Evolutionary conservation across 2,329 filamentous ascomycete genomes (phyloP).

Genomic region (Pseudogymnoascus sp.): DNA sequence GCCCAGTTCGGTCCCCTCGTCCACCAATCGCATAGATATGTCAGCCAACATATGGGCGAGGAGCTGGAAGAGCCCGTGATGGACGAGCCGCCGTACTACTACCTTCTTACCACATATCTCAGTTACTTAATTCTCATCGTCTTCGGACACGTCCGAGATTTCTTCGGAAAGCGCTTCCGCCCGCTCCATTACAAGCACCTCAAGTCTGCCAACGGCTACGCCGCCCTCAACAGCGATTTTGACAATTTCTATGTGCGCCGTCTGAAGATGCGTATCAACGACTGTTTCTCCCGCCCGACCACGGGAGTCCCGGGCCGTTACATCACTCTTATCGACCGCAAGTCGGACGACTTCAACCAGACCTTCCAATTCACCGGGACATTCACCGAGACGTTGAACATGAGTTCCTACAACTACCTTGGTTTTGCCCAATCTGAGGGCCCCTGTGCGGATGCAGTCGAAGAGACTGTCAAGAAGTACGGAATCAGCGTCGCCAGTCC

Average conservation of each 20-base stretch:
- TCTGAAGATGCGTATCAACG: slow-evolving; percentile 88
- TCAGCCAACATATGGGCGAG: slow-evolving; percentile 76
- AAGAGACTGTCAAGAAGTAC: slow-evolving; percentile 76
- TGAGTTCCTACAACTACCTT: slow-evolving; percentile 99
- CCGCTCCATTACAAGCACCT: slow-evolving; percentile 75
- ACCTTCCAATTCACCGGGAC: slow-evolving; percentile 85
- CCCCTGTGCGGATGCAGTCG: slow-evolving; percentile 87
- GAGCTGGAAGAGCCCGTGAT: slow-evolving; percentile 76
- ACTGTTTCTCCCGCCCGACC: slow-evolving; percentile 88
- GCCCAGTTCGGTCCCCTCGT: slow-evolving; percentile 86
- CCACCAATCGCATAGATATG: slow-evolving; percentile 74
- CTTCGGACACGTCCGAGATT: slow-evolving; percentile 91
- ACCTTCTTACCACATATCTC: slow-evolving; percentile 94
- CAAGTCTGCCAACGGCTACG: slow-evolving; percentile 78
- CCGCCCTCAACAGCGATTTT: slow-evolving; percentile 93
- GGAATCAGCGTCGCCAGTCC: slow-evolving; percentile 77
- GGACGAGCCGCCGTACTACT: slow-evolving; percentile 95
- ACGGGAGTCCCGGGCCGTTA: slow-evolving; percentile 90
- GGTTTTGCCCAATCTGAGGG: slow-evolving; percentile 97
- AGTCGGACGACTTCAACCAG: slow-evolving; percentile 83
- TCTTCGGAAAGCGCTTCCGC: slow-evolving; percentile 93
- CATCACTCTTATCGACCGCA: slow-evolving; percentile 87
- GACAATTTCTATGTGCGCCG: slow-evolving; percentile 96
- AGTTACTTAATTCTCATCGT: slow-evolving; percentile 94
- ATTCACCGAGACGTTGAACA: slow-evolving; percentile 88